Conservation (phyloP, 371 early-diverging fungal genomes). For the Dipsacomyces acuminosporus region DNA sequence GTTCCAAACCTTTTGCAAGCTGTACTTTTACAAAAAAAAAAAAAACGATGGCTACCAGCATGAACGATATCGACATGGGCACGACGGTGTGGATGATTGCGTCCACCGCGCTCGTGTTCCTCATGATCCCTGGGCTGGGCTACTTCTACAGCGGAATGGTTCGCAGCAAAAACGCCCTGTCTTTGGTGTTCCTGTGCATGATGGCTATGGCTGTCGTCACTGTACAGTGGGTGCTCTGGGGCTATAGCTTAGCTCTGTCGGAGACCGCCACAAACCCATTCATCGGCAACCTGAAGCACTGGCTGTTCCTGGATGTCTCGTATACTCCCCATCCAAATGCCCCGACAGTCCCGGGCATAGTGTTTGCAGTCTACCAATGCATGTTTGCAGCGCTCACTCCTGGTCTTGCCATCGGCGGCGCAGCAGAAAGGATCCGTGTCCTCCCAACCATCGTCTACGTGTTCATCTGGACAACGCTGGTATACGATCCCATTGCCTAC, state of each 20-base stretch:
- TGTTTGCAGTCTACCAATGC: constrained; percentile 66
- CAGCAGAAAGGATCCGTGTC: constrained; percentile 78
- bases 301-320: constrained; percentile 48
- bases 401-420: constrained; percentile 77
- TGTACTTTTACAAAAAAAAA: too few species aligned
- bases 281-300: constrained; percentile 70
- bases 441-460: constrained; percentile 73
- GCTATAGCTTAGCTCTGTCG: constrained; percentile 78
- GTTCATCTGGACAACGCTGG: constrained; percentile 79
- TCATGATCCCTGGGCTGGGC: constrained; percentile 66
- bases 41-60: constrained; percentile 9
- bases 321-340: constrained; percentile 46
- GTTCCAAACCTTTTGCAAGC: too few species aligned
- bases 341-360: constrained; percentile 56
- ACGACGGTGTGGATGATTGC: constrained; percentile 45
- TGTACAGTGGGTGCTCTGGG: constrained; percentile 83
- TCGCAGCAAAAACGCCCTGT: constrained; percentile 71
- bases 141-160: constrained; percentile 84
- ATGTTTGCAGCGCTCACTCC: constrained; percentile 72
- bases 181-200: constrained; percentile 73
- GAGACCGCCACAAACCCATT: constrained; percentile 59
- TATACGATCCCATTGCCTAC: constrained; percentile 75
- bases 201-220: constrained; percentile 76
- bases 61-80: constrained; percentile 36
- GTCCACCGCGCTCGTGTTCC: constrained; percentile 52